These are phyloP conservation scores for Leccinum disarticulatum DNA, from an alignment of 768 basidiomycete species.

Conservation along the genomic window DNA sequence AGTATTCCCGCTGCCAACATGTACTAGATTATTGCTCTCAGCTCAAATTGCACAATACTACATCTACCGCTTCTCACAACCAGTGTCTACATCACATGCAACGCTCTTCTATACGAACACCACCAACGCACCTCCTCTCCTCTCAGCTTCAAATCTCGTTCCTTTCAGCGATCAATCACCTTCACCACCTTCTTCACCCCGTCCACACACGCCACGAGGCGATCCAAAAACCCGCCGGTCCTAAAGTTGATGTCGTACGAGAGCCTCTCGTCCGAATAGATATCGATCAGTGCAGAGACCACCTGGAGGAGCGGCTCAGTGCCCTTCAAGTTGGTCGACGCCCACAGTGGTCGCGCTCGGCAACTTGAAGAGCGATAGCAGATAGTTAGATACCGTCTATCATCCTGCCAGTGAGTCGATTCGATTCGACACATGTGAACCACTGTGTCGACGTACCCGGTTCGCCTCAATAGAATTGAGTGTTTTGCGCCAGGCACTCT, in stretches of 20 bases:
- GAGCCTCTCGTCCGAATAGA: conserved; percentile 84
- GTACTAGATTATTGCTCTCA: no score
- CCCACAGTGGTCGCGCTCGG: conserved; percentile 40
- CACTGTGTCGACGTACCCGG: conserved; percentile 31
- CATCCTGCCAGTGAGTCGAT: not conserved
- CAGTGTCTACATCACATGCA: conserved; percentile 26
- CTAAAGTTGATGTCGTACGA: conserved; percentile 84
- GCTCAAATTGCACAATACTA: no score
- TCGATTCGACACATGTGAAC: not conserved
- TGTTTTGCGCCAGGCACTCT: conserved; percentile 76
- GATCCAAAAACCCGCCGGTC: conserved; percentile 53
- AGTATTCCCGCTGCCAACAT: no score
- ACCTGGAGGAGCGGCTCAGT: conserved; percentile 77
- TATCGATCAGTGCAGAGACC: conserved; percentile 83
- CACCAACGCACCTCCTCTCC: conserved; percentile 73
- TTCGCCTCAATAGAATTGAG: conserved; percentile 59
- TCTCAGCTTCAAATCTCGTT: conserved; percentile 59
- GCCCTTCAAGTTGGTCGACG: conserved; percentile 38
- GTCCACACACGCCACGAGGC: conserved; percentile 58
- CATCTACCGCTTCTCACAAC: not conserved
- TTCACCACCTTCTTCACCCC: conserved; percentile 61
- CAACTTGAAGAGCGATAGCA: conserved; percentile 54
- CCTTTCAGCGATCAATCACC: conserved; percentile 64
- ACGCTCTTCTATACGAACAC: conserved; percentile 71
- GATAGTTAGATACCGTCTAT: conserved; percentile 62